Evolutionary conservation across 129 eudicot genomes (phyloP), one percentile per base, ranked within the genome.

Genomic region (Saposhnikovia divaricata): DNA sequence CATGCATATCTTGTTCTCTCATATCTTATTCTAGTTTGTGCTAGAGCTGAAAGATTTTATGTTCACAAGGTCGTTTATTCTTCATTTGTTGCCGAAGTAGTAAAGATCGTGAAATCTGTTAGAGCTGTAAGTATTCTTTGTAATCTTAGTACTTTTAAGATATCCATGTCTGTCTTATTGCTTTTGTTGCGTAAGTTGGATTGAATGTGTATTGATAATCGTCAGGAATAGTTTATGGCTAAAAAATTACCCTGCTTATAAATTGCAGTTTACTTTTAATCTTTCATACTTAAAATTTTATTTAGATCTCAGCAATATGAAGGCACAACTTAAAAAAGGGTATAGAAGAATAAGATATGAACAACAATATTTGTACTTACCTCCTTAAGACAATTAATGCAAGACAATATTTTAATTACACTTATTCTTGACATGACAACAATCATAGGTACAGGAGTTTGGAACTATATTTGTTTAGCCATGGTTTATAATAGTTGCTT

Each of bases 1-100:
- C 34, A 31, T 31, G 34, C 34, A 31, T 31, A 31, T 31, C 34
- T 31, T 31, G 1, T 31, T 31, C 34, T 31, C 34, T 31, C 34
- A 31, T 31, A 31, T 1, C 34, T 1, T 31, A n/a, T n/a, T n/a
- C n/a, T n/a, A n/a, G 50, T 42, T 75, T 95, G 99, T 81, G 99
- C 99, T 53, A 97, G 99, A 23, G 99, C 99, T 69, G 99, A 95
- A 90, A 84, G 99, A 82, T 95, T 90, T 78, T 95, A 95, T 86
- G 97, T 95, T 77, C 99, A 95, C 79, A 89, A 85, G 69, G 95
- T 90, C 75, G 42, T 95, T 69, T 88, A 95, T 78, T 53, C 93
- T 74, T 76, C 89, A 63, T 95, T 95, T 84, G 91, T 92, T 85
- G 92, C 93, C 74, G 96, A 89, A 86, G 91, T 95, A 46, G 97